Conservation (phyloP, 441 rosid genomes). For the Bocquillonia castaneifolia region DNA sequence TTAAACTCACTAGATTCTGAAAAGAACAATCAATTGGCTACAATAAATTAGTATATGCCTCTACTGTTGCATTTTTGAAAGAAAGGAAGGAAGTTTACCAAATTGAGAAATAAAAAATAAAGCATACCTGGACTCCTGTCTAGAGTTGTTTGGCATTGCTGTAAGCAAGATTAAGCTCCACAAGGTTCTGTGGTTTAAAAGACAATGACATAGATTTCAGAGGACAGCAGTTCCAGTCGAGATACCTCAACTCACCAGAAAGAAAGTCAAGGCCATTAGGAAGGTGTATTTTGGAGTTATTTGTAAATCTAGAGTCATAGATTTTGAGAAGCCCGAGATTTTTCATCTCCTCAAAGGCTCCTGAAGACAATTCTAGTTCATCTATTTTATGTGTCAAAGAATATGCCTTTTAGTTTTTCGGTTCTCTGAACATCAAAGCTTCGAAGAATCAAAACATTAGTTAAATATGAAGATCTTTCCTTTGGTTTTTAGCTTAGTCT, state of each 20-base stretch:
- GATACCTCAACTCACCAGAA: constrained; percentile 19
- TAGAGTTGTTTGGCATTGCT: constrained; percentile 24
- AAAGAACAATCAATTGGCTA: not conserved
- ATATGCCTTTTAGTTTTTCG: constrained; percentile 7
- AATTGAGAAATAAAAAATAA: not conserved
- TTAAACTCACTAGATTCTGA: constrained; percentile 21
- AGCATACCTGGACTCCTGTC: constrained; percentile 22
- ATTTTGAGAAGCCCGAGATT: constrained; percentile 19
- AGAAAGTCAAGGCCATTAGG: not conserved
- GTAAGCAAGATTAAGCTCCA: constrained; percentile 18
- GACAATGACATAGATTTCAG: constrained; percentile 16
- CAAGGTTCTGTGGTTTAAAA: constrained; percentile 17
- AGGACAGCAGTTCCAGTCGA: constrained; percentile 23
- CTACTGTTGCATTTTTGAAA: no score
- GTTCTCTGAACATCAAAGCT: not conserved
- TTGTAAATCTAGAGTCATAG: not conserved
- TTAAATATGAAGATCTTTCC: no score
- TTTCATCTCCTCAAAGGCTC: constrained; percentile 8
- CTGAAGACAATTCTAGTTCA: not conserved
- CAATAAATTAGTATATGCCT: not conserved
- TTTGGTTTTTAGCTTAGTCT: no score
- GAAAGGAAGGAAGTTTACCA: not conserved
- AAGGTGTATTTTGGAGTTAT: not conserved
- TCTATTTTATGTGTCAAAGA: constrained; percentile 5
- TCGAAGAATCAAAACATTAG: not conserved